Conservation (phyloP, 345 rosid genomes). For the Lepidium aucheri region DNA sequence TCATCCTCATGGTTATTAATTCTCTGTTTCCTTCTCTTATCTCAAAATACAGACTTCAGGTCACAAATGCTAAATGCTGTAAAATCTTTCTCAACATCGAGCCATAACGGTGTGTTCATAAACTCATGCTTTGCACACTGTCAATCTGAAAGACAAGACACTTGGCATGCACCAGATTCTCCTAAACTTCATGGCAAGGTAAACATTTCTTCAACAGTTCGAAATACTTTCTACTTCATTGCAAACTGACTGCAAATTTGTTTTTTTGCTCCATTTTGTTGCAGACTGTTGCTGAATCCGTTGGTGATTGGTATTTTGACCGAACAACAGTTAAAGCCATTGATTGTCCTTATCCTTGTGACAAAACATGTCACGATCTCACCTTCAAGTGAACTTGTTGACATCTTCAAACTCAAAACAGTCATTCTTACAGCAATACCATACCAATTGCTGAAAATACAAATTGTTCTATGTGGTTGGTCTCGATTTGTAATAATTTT, state of each 20-base stretch:
- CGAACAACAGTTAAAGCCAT: conserved; percentile 18
- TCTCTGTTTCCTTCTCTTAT: background rate
- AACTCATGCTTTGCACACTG: conserved; percentile 94
- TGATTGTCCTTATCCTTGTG: conserved; percentile 34
- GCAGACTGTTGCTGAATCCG: conserved; percentile 24
- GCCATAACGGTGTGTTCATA: conserved; percentile 64
- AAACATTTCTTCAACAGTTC: background rate
- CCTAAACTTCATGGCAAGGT: conserved; percentile 58
- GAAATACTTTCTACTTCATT: background rate
- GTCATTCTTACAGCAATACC: conserved; percentile 6
- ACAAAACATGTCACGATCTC: conserved; percentile 31
- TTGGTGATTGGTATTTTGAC: conserved; percentile 34
- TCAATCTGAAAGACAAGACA: conserved; percentile 79
- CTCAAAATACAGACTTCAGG: conserved; percentile 55
- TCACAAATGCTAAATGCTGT: conserved; percentile 55
- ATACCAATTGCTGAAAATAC: background rate
- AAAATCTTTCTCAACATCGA: conserved; percentile 38
- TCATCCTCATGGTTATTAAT: background rate
- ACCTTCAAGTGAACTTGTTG: conserved; percentile 4
- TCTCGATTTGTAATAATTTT: too few species aligned
- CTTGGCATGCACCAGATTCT: conserved; percentile 80
- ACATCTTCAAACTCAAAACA: conserved; percentile 6
- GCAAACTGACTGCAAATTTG: background rate
- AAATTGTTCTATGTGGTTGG: background rate
- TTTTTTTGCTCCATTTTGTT: background rate